phyloP scores from a whole-genome alignment of 306 rosid species.

The Cucurbita maxima region DNA sequence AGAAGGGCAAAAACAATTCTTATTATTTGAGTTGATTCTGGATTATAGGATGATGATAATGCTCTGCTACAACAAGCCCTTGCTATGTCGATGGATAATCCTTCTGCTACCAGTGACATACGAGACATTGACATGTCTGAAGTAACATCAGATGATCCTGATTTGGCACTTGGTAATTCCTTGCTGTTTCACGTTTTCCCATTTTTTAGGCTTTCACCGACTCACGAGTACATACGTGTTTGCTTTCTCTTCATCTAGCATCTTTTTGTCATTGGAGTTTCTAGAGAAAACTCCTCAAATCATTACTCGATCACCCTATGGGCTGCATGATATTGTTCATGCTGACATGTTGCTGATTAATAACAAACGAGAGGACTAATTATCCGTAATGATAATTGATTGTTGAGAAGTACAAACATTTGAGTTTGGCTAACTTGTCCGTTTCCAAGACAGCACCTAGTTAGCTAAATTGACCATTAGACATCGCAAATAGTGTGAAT shows the following conservation, averaged over 20 bases:
- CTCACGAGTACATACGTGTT: neutral
- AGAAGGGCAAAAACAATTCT: neutral
- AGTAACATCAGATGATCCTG: constrained; percentile 65
- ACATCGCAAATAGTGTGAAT: neutral
- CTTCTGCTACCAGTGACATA: constrained; percentile 38
- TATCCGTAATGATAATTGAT: neutral
- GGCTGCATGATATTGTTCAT: neutral
- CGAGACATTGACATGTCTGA: constrained; percentile 88
- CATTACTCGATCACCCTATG: neutral
- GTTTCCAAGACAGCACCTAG: neutral
- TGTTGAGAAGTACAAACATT: neutral
- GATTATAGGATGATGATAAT: constrained; percentile 54
- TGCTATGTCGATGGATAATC: constrained; percentile 98
- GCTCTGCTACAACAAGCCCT: constrained; percentile 95
- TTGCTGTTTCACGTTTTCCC: neutral
- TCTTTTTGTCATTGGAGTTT: neutral
- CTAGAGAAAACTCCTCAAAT: neutral
- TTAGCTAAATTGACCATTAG: neutral
- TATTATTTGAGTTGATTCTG: neutral
- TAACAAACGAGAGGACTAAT: neutral
- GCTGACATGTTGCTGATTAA: neutral
- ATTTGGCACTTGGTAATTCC: constrained; percentile 72
- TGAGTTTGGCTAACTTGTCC: neutral
- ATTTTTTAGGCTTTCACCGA: neutral
- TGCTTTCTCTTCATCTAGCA: neutral